These are phyloP conservation scores for Serendipita sp. DNA, from an alignment of 768 basidiomycete genomes.

Conservation along the genomic window DNA sequence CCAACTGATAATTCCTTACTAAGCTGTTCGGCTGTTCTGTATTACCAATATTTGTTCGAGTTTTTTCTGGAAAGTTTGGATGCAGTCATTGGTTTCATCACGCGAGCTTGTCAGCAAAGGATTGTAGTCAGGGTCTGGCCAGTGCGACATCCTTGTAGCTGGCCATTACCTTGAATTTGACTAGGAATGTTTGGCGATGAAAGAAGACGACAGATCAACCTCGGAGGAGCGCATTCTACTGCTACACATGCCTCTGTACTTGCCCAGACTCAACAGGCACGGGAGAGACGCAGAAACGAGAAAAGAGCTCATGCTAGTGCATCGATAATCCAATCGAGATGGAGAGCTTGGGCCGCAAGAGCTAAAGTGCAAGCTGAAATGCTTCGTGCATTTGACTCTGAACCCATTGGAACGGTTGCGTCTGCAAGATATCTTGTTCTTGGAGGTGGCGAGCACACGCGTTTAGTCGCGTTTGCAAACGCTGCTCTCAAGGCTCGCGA, in stretches of 20 bases:
- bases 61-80: too few relatives aligned
- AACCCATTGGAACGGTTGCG: conserved; percentile 23
- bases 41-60: too few relatives aligned
- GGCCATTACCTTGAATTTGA: background rate
- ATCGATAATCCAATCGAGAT: conserved; percentile 49
- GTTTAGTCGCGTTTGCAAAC: conserved; percentile 31
- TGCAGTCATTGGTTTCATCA: too few relatives aligned
- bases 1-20: too few relatives aligned
- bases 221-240: conserved; percentile 45
- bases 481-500: conserved; percentile 18
- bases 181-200: conserved; percentile 9
- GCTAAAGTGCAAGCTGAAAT: conserved; percentile 29
- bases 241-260: conserved; percentile 42
- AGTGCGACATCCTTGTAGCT: too few relatives aligned
- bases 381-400: conserved; percentile 28
- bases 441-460: conserved; percentile 27
- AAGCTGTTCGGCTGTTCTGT: too few relatives aligned
- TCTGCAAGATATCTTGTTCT: conserved; percentile 52
- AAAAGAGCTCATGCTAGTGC: conserved; percentile 45
- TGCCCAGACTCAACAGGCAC: conserved; percentile 41
- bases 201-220: conserved; percentile 34
- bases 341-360: conserved; percentile 36
- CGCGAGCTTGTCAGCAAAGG: too few relatives aligned
- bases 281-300: conserved; percentile 39
- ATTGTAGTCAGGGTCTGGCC: too few relatives aligned